Evolutionary conservation across 495 filamentous ascomycete species (phyloP), one percentile per base, ranked within the genome.

Genomic region (Penicillium turbatum): DNA sequence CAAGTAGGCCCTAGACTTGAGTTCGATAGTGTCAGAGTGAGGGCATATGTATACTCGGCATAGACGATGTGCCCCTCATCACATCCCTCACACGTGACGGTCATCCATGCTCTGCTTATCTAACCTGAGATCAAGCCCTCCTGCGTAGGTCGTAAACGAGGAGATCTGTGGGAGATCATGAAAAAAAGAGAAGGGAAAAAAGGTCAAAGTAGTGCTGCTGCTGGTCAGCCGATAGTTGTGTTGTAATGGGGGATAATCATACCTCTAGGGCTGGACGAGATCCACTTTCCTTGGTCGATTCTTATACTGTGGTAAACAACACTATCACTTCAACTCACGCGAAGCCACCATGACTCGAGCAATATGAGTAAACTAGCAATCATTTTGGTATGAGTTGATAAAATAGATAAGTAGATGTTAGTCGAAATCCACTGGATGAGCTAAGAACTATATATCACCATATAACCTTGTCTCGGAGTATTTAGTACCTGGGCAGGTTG

Each of bases 21-120:
- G 6, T 26, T n/a, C 49, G 51, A 50, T 56, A 21, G 53, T 32
- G n/a, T 48, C 24, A 35, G 35, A 26, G 45, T 7, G 30, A 56
- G 40, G 29, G 24, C 24, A 41, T 35, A 24, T 24, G 21, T 24
- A 45, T 44, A 49, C 19, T 36, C 24, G 27, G 24, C 32, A 52
- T 54, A 50, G 50, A 39, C 35, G 45, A 35, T 39, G 53, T 51
- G 53, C 59, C 62, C 62, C 62, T 62, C 62, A 55, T 51, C 37
- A 43, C 51, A 41, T 30, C 12, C 12, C 39, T 8, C 34, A 51
- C 61, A 63, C 61, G 61, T 63, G 61, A 31, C 17, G n/a, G 16
- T 29, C 43, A 48, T 6, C 13, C 10, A 19, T 16, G 16, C 26
- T 15, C 5, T 31, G 52, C 37, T 64, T 62, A 59, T 42, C 45